phyloP scores from a whole-genome alignment of 2,329 filamentous ascomycete genomes.

The Colletotrichum somersetense region DNA sequence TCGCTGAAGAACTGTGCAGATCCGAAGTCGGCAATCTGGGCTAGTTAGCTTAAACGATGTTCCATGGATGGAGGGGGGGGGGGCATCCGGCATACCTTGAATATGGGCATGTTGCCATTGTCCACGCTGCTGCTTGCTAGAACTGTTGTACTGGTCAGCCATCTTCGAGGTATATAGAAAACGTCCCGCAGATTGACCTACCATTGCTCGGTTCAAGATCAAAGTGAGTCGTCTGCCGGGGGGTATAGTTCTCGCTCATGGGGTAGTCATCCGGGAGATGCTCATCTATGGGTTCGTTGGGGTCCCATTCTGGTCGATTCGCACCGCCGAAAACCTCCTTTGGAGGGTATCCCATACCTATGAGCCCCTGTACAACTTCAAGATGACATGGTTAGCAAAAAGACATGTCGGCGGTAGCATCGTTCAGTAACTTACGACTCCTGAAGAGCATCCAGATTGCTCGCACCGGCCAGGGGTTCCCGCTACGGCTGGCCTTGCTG shows the following conservation, averaged over 20 bases:
- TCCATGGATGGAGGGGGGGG: not conserved
- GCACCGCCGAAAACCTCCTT: not conserved
- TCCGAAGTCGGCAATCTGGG: slow-evolving; percentile 37
- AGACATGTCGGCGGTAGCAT: not conserved
- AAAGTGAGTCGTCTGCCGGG: slow-evolving; percentile 36
- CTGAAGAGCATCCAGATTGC: slow-evolving; percentile 37
- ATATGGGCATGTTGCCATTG: slow-evolving; percentile 18
- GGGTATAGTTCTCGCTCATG: slow-evolving; percentile 16
- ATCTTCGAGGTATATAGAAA: too few species aligned
- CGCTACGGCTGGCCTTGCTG: slow-evolving; percentile 26
- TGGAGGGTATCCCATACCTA: slow-evolving; percentile 46
- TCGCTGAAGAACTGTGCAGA: slow-evolving; percentile 26
- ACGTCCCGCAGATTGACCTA: slow-evolving; percentile 30
- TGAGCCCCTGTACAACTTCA: slow-evolving; percentile 47
- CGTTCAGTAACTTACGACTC: slow-evolving; percentile 22
- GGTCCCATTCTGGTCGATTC: slow-evolving; percentile 18
- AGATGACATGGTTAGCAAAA: slow-evolving; percentile 20
- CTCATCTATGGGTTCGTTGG: slow-evolving; percentile 28
- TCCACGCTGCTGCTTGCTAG: slow-evolving; percentile 1
- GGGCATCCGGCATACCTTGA: slow-evolving; percentile 29
- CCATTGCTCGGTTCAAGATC: slow-evolving; percentile 48
- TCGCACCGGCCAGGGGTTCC: slow-evolving; percentile 26
- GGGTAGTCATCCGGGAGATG: slow-evolving; percentile 21
- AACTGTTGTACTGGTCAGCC: slow-evolving; percentile 21
- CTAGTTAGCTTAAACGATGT: not conserved